phyloP scores from a whole-genome alignment of 2,329 filamentous ascomycete species.

The Emergomyces orientalis region DNA sequence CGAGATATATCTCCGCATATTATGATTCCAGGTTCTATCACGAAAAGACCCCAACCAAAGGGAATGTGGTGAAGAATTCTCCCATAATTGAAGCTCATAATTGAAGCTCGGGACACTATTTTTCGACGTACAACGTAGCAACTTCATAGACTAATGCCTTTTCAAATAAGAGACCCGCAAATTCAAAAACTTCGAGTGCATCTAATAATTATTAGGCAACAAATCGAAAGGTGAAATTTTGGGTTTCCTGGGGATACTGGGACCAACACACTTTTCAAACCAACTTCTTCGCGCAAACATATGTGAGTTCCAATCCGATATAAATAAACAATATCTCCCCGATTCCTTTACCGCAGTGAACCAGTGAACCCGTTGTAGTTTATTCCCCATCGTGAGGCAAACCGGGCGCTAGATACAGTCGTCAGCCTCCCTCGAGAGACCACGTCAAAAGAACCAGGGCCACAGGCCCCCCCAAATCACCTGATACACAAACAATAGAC shows the following conservation, averaged over 20 bases:
- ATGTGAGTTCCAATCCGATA: background rate
- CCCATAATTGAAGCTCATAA: background rate
- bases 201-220: background rate
- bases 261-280: background rate
- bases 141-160: background rate
- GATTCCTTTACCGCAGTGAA: background rate
- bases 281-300: no score
- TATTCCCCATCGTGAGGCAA: background rate
- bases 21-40: background rate
- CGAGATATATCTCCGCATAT: background rate
- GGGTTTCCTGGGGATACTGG: no score
- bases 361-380: background rate
- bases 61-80: background rate
- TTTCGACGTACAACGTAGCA: background rate
- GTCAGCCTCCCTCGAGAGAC: background rate
- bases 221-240: no score
- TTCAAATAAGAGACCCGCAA: background rate
- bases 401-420: background rate
- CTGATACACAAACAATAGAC: background rate
- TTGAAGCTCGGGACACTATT: background rate
- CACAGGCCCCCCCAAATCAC: background rate
- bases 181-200: background rate
- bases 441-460: background rate
- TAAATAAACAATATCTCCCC: background rate
- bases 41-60: background rate